A percentile compares a stretch with the other conserved stretches of the same genome.
Conservation (phyloP, 345 rosid species). For the Ailanthus altissimus region DNA sequence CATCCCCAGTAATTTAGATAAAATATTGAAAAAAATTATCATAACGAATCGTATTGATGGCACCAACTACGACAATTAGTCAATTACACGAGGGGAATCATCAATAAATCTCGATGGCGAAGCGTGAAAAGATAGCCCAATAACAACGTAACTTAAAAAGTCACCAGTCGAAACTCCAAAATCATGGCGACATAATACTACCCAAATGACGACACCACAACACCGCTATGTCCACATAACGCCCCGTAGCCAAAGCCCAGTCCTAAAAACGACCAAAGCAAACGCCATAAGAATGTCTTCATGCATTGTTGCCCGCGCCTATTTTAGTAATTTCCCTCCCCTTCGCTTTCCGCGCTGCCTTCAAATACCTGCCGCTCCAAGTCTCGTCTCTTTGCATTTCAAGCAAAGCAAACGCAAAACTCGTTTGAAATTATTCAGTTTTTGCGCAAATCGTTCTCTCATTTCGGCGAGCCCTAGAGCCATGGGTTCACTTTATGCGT, state of each 20-base stretch:
- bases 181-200: conserved; percentile 43
- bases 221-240: conserved; percentile 17
- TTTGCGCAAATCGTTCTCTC: background rate
- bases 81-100: too few species aligned
- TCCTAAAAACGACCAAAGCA: too few species aligned
- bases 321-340: background rate
- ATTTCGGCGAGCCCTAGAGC: background rate
- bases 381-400: background rate
- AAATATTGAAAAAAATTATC: too few species aligned
- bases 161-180: background rate
- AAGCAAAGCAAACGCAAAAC: background rate
- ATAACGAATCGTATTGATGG: too few species aligned
- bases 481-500: conserved; percentile 68
- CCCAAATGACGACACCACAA: conserved; percentile 46
- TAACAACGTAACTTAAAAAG: too few species aligned
- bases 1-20: too few species aligned
- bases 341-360: background rate
- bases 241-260: background rate
- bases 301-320: conserved; percentile 14
- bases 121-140: too few species aligned
- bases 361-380: background rate
- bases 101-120: too few species aligned
- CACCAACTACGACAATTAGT: too few species aligned
- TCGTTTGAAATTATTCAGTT: background rate
- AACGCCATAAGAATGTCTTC: conserved; percentile 25